Evolutionary conservation across 2,329 filamentous ascomycete genomes (phyloP).

Genomic region (Fulvia fulva): DNA sequence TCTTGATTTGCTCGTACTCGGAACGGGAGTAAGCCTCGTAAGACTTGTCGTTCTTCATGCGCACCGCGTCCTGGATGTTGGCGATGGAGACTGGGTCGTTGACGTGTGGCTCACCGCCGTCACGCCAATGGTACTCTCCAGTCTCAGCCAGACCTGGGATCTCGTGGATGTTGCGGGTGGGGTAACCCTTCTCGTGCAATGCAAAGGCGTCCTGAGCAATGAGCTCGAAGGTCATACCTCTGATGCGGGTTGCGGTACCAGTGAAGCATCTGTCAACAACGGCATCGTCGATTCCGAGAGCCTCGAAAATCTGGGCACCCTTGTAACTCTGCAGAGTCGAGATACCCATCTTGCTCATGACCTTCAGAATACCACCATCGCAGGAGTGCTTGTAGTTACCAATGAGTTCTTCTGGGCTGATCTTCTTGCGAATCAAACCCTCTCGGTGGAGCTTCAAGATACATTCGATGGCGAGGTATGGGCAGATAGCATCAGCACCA

Average conservation of each 20-base stretch:
- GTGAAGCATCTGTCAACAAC: slow-evolving; percentile 94
- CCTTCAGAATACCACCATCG: slow-evolving; percentile 93
- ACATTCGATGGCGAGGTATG: slow-evolving; percentile 92
- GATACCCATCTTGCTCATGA: slow-evolving; percentile 99
- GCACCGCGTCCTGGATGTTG: slow-evolving; percentile 93
- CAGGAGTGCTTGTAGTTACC: slow-evolving; percentile 96
- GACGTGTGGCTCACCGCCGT: slow-evolving; percentile 90
- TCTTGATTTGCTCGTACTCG: slow-evolving; percentile 94
- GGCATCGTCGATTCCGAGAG: slow-evolving; percentile 83
- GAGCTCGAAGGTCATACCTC: slow-evolving; percentile 86
- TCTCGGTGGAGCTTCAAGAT: slow-evolving; percentile 96
- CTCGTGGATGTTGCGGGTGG: slow-evolving; percentile 70
- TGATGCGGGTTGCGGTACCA: slow-evolving; percentile 89
- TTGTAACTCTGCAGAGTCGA: slow-evolving; percentile 95
- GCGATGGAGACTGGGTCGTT: slow-evolving; percentile 94
- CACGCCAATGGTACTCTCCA: slow-evolving; percentile 97
- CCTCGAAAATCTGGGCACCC: slow-evolving; percentile 96
- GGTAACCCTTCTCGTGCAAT: slow-evolving; percentile 90
- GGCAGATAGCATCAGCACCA: slow-evolving; percentile 89
- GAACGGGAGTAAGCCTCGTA: slow-evolving; percentile 93
- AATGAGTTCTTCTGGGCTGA: slow-evolving; percentile 76
- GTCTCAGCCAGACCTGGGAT: slow-evolving; percentile 83
- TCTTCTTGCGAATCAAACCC: slow-evolving; percentile 84
- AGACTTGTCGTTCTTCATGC: slow-evolving; percentile 96
- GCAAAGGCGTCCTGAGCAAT: slow-evolving; percentile 93